Evolutionary conservation across 495 filamentous ascomycete genomes (phyloP), one percentile per base, ranked within the genome.

Genomic region (Podospora australis): DNA sequence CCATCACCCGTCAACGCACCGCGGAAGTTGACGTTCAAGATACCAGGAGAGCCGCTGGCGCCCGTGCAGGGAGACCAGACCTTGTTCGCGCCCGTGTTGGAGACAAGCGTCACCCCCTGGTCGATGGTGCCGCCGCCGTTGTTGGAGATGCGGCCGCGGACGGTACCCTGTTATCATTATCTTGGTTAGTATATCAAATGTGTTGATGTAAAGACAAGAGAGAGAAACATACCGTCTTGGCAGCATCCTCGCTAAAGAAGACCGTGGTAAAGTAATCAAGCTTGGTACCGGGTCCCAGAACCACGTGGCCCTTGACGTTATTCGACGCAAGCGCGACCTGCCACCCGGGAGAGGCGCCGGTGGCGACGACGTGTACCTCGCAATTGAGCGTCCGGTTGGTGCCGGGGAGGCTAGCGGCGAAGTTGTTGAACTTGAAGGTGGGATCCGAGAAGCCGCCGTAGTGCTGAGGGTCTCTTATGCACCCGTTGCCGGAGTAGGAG

Each of bases 1-100:
- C 58, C 50, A 30, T 62, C 63, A 41, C 64, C 58, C 42, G 34
- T 50, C 6, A 71, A 62, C 5, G 58, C 66, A 42, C 63, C 65
- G 48, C 70, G 64, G 62, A 70, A 71, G 56, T 73, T 73, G 62
- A 73, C 56, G 47, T 71, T 68, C 34, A 73, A 52, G 47, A 73
- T 65, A 13, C 70, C 70, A 32, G 64, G 57, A 50, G 54, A 57
- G 16, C 68, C 67, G 26, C 48, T 41, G 46, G 43, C 28, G 23
- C 55, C 57, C n/a, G 58, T 62, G 63, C 70, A 73, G 6, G 57
- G 57, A 24, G 67, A 70, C 64, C 64, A 73, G 22, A 62, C 64
- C 30, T 59, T 55, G 24, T 21, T 28, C 30, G 36, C 55, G 10
- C 49, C 32, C 34, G 62, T 52, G 24, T 66, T 59, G 49, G 39